Evolutionary conservation across 306 rosid species (phyloP).

Genomic region (Casuarina equisetifolia): DNA sequence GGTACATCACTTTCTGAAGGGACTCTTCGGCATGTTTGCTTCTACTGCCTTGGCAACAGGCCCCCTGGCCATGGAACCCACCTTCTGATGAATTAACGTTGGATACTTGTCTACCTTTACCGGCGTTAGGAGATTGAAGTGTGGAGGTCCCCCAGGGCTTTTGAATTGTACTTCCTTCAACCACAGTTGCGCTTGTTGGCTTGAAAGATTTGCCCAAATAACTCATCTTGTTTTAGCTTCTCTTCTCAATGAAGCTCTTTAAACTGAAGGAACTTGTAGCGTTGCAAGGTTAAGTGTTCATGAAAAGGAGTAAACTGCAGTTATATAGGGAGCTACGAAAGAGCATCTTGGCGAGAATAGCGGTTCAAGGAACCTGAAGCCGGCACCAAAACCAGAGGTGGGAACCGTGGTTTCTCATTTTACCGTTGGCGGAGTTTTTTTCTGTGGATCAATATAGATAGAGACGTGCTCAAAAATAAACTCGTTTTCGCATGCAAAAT

Average conservation of each 20-base stretch:
- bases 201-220: constrained; percentile 10
- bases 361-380: neutral
- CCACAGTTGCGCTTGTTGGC: neutral
- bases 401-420: constrained; percentile 20
- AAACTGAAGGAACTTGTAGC: neutral
- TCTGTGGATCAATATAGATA: neutral
- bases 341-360: constrained; percentile 8
- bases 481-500: too few relatives aligned
- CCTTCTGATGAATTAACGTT: constrained; percentile 1
- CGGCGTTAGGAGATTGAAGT: neutral
- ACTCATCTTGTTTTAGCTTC: constrained; percentile 6
- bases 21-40: constrained; percentile 25
- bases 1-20: constrained; percentile 32
- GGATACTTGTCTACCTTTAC: neutral
- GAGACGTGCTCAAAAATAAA: too few relatives aligned
- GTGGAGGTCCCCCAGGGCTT: neutral
- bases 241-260: neutral
- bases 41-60: neutral
- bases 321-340: constrained; percentile 6
- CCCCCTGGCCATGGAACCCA: neutral
- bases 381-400: constrained; percentile 4
- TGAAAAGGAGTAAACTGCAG: neutral
- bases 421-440: constrained; percentile 24
- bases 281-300: neutral
- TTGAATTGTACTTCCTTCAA: neutral